Evolutionary conservation across 192 early-diverging fungal genomes (phyloP).

Genomic region (Funneliformis mosseae): DNA sequence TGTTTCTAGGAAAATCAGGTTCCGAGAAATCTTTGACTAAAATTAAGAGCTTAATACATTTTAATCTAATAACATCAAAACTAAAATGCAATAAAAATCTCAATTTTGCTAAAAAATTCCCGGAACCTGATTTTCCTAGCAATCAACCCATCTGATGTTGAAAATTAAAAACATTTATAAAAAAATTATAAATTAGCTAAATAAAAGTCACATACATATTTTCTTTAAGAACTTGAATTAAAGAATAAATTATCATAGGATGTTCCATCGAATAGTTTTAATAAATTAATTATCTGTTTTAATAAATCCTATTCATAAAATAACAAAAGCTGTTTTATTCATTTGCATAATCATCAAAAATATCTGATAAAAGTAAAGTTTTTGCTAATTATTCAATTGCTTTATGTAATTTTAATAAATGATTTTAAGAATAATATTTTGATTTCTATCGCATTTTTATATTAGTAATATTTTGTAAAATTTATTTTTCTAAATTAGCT

Average conservation of each 20-base stretch:
- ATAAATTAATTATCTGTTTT: neutral
- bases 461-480: neutral
- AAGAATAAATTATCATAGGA: neutral
- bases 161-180: neutral
- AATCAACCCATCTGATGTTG: no score
- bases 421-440: neutral
- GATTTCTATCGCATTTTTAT: neutral
- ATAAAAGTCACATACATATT: neutral
- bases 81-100: no score
- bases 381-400: neutral
- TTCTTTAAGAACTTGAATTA: slow-evolving; percentile 6
- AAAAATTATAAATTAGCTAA: no score
- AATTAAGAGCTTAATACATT: no score
- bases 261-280: neutral
- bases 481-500: neutral
- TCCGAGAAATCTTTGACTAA: no score
- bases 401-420: neutral
- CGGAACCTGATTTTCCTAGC: no score
- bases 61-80: no score
- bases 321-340: neutral
- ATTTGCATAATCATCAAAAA: neutral
- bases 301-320: neutral
- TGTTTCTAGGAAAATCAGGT: no score
- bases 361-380: neutral
- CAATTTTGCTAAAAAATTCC: no score